These are phyloP conservation scores for Bipolaris zeicola DNA, from an alignment of 2,329 filamentous ascomycete genomes.

Conservation along the genomic window DNA sequence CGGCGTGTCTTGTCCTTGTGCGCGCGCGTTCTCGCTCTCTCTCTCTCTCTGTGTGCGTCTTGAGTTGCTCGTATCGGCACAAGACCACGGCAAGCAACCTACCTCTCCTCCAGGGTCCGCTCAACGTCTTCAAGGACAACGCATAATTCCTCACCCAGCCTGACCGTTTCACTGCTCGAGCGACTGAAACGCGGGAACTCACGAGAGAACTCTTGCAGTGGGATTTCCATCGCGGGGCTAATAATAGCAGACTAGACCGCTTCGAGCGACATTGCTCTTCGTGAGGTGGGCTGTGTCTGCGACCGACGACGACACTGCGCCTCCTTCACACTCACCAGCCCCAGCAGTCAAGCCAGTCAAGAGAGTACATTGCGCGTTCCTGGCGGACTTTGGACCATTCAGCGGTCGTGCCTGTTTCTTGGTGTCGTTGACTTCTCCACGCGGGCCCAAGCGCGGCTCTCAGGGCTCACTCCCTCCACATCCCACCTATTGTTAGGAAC, in stretches of 20 bases:
- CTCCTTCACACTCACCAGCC: conserved; percentile 38
- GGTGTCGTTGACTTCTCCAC: conserved; percentile 12
- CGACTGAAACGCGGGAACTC: conserved; percentile 32
- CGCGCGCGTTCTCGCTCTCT: not conserved
- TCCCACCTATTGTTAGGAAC: conserved; percentile 38
- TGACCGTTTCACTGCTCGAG: conserved; percentile 24
- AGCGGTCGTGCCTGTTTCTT: conserved; percentile 18
- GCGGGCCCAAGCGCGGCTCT: conserved; percentile 29
- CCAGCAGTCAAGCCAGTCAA: conserved; percentile 26
- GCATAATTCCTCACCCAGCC: conserved; percentile 20
- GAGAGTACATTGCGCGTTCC: conserved; percentile 25
- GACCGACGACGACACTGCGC: conserved; percentile 29
- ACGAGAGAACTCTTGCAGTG: conserved; percentile 14
- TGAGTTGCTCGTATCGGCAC: conserved; percentile 3
- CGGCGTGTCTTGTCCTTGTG: conserved; percentile 1
- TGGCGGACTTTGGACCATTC: conserved; percentile 30
- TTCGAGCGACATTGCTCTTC: conserved; percentile 20
- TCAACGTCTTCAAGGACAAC: conserved; percentile 11
- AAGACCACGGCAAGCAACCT: not conserved
- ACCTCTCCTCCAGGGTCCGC: not conserved
- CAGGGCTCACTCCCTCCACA: conserved; percentile 20
- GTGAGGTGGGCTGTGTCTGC: conserved; percentile 18
- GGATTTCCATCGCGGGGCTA: conserved; percentile 15
- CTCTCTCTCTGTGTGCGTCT: not conserved
- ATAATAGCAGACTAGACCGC: conserved; percentile 17